Base-by-base conservation (phyloP, 2,329 filamentous ascomycete genomes). In the Claviceps fusiformis region DNA sequence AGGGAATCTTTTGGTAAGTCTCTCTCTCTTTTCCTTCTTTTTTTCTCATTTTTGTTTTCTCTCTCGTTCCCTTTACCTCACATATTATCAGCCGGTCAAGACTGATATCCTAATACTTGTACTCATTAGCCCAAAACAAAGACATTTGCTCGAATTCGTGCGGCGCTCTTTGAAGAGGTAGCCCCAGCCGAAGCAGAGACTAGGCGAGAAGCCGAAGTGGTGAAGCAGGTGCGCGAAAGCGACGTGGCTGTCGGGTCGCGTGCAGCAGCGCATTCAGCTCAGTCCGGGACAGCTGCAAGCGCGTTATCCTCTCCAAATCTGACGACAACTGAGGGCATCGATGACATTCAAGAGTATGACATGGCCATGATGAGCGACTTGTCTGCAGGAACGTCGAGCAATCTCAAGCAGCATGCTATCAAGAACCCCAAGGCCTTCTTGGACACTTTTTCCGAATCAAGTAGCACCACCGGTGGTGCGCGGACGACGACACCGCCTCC, bases 211-310 rank as follows among this genome's bases (percentile, higher is more conserved):
- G 90, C 92, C 43, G 92, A 97, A 70, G 93, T 97, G 5, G 89
- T 98, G 59, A 87, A 89, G 52, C 93, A 96, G 70, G 91, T 97
- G 33, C 86, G 90, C 46, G 93, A 97, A 68, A 92, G 86, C 62
- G 91, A 96, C 63, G 79, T 85, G 59, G 81, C 83, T 51, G 71
- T 83, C 15, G 79, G 81, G 55, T 73, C 68, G 56, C 67, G 67
- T 62, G 64, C 73, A 54, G 58, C 67, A 50, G 60, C 70, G 55
- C 56, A 63, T 60, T 68, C 70, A 11, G 66, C 76, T 50, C 69
- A 75, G 54, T 64, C 77, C 56, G 74, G 78, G 15, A 73, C 78
- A 62, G 61, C 71, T 0, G 73, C 73, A 27, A 85, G 83, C 3
- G 77, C 81, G 1, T 77, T 85, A 41, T 87, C 86, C 0, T 90